phyloP scores from a whole-genome alignment of 2,329 filamentous ascomycete species.

The Trichoderma sp. region DNA sequence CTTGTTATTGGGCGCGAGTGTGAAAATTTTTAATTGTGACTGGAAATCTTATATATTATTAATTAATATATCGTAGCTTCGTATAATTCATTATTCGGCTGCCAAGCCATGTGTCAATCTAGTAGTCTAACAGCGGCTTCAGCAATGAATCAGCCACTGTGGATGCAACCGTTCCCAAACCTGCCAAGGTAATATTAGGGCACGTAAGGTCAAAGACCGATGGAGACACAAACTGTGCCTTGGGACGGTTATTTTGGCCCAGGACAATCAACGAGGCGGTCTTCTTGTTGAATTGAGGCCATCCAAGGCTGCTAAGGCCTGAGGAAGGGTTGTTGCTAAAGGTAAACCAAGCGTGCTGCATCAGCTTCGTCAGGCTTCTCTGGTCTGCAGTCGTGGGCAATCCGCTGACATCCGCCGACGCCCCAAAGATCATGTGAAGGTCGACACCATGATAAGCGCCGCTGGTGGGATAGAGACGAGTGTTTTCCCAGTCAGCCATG shows the following conservation, averaged over 20 bases:
- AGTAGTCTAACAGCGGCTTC: not conserved
- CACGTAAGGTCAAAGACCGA: conserved; percentile 27
- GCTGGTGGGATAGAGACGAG: conserved; percentile 42
- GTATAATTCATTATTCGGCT: not conserved
- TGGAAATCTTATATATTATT: not conserved
- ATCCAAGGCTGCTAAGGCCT: conserved; percentile 31
- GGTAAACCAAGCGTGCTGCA: conserved; percentile 41
- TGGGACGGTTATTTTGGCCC: conserved; percentile 19
- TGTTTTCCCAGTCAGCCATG: conserved; percentile 48
- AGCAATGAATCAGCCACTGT: not conserved
- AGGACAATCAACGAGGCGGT: conserved; percentile 22
- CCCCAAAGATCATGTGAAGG: conserved; percentile 46
- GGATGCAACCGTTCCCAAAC: conserved; percentile 19
- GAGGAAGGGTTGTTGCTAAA: conserved; percentile 38
- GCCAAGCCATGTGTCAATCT: not conserved
- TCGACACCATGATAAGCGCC: conserved; percentile 50
- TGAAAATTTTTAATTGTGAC: not conserved
- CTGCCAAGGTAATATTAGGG: conserved; percentile 25
- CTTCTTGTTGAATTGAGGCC: conserved; percentile 25
- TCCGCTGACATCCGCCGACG: conserved; percentile 38
- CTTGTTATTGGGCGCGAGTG: not conserved
- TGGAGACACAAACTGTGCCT: conserved; percentile 27
- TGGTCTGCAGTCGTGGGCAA: conserved; percentile 33
- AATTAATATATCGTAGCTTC: not conserved
- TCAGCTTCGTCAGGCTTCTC: conserved; percentile 31